These are phyloP conservation scores for Pinus albicaulis DNA, from an alignment of 75 land plant species.

Conservation along the genomic window DNA sequence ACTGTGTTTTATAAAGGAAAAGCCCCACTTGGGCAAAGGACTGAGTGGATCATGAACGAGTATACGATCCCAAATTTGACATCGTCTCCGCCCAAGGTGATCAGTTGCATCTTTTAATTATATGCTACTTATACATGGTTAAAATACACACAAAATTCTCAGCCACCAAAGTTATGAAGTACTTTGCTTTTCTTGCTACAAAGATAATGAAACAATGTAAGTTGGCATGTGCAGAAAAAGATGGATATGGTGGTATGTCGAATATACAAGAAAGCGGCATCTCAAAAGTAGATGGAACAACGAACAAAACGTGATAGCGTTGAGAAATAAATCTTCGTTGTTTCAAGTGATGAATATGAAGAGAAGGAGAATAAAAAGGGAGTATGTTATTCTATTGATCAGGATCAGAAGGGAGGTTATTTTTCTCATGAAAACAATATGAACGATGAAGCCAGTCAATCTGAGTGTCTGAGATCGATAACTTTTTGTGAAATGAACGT, in stretches of 20 bases:
- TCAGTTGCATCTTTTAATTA: not conserved
- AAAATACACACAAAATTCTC: too few species aligned
- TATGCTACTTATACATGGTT: too few species aligned
- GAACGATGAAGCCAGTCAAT: too few species aligned
- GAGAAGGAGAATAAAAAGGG: not conserved
- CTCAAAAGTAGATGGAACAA: not conserved
- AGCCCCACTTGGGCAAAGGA: constrained; percentile 57
- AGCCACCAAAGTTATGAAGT: not conserved
- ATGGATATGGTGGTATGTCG: not conserved
- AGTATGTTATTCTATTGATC: too few species aligned
- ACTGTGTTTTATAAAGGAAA: constrained; percentile 70
- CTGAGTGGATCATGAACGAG: constrained; percentile 67
- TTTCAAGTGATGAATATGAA: not conserved
- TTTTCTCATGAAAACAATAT: too few species aligned
- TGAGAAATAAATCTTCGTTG: not conserved
- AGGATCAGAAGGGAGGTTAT: too few species aligned
- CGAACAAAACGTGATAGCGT: not conserved
- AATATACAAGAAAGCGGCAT: not conserved
- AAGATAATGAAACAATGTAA: not conserved
- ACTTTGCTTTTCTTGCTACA: not conserved
- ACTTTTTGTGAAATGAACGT: too few species aligned
- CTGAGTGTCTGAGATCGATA: too few species aligned
- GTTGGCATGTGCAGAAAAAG: not conserved
- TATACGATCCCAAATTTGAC: constrained; percentile 16
- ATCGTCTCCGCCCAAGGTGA: not conserved